Evolutionary conservation across 2,329 filamentous ascomycete species (phyloP), one percentile per base, ranked within the genome.

Genomic region (Ophiocordyceps camponoti-rufipedis): DNA sequence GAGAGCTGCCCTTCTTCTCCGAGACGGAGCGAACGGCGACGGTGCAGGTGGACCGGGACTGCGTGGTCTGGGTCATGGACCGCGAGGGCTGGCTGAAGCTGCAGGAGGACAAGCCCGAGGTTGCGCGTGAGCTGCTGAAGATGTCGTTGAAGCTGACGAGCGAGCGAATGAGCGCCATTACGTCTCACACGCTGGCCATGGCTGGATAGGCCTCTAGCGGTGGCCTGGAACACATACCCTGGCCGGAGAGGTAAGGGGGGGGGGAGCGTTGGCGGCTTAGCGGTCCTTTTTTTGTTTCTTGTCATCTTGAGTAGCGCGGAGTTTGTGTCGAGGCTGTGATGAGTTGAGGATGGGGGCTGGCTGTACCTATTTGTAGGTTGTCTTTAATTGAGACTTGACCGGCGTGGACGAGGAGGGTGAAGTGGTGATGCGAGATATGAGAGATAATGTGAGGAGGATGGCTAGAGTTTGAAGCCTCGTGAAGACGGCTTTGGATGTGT

Each of bases 1-100:
- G 91, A 33, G 91, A 98, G 65, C 64, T 98, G 45, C 91, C 91
- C 0, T 98, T 98, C 66, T 98, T 98, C 64, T 86, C 82, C 3
- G 85, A 93, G 56, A 96, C 89, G 1, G 71, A 76, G 45, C 75
- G 91, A 16, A 96, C 88, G 4, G 87, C 87, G 2, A 94, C 84
- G 0, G 87, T 93, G 11, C 71, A 80, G 41, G 85, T 85, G 2
- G 88, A 96, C 58, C 74, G 80, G 45, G 80, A 89, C 53, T 84
- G 81, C 49, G 77, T 91, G 1, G 77, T 82, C 6, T 98, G 91
- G 91, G 63, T 82, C 49, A 73, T 98, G 65, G 80, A 82, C 47
- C 65, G 68, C 12, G 74, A 79, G 42, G 71, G 71, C 45, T 98
- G 88, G 85, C 68, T 70, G 45, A 72, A 68, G 55, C 59, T 96